Conservation (phyloP, 139 green algal species). For the Volvox reticuliferus region DNA sequence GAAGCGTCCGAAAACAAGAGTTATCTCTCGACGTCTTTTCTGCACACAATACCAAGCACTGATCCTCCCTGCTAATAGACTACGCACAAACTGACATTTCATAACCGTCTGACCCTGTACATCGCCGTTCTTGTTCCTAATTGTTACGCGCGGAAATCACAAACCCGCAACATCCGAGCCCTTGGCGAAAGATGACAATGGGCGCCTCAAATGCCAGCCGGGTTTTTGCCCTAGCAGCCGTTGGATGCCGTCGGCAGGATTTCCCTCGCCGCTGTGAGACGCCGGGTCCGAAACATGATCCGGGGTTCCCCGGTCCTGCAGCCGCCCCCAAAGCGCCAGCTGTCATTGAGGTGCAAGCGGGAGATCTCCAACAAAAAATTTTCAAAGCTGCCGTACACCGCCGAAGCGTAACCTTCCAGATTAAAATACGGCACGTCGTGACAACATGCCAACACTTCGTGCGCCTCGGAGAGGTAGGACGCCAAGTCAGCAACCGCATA, state of each 20-base stretch:
- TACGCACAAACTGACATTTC: no score
- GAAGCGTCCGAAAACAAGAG: no score
- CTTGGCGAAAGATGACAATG: no score
- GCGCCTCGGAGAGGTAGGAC: background rate
- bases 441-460: constrained; percentile 31
- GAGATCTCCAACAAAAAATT: background rate
- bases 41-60: no score
- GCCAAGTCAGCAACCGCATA: background rate
- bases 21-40: no score
- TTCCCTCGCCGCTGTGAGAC: background rate
- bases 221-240: no score
- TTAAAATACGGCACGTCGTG: constrained; percentile 14
- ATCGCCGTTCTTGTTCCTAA: no score
- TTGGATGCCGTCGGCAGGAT: background rate
- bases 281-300: background rate
- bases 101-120: no score
- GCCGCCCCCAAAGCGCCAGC: constrained; percentile 19
- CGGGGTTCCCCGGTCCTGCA: background rate
- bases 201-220: no score
- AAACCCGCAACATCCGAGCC: no score
- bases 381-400: constrained; percentile 44
- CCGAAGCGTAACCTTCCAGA: constrained; percentile 5
- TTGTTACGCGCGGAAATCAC: no score
- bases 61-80: no score
- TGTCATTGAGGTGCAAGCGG: background rate